A percentile compares a stretch with the other conserved stretches of the same genome.
phyloP scores from a whole-genome alignment of 495 filamentous ascomycete genomes.

The Annulohypoxylon nitens region DNA sequence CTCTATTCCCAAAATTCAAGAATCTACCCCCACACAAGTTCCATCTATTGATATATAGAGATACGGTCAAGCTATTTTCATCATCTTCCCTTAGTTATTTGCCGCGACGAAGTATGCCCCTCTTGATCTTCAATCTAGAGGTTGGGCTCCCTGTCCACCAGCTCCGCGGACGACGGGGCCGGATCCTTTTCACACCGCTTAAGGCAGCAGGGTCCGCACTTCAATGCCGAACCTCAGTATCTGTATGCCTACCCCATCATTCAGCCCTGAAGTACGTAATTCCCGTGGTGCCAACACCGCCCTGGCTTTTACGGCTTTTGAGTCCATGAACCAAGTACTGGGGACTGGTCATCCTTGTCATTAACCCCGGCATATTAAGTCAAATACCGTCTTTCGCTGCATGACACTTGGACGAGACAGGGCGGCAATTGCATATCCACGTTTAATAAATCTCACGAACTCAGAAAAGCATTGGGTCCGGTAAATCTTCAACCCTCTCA shows the following conservation, averaged over 20 bases:
- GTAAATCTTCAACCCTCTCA: background rate
- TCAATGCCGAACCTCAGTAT: background rate
- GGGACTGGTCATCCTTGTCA: background rate
- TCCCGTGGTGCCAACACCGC: background rate
- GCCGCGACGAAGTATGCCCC: background rate
- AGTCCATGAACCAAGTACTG: background rate
- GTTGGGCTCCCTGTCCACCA: background rate
- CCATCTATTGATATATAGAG: no score
- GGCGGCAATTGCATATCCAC: background rate
- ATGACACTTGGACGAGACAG: background rate
- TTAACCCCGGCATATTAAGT: background rate
- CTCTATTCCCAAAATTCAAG: no score
- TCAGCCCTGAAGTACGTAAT: background rate
- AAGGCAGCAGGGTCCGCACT: background rate
- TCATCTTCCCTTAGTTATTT: background rate
- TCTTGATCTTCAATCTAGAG: background rate
- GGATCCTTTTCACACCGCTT: slow-evolving; percentile 8
- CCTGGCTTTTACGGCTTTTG: background rate
- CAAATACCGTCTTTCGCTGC: background rate
- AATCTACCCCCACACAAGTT: no score
- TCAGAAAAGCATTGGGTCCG: background rate
- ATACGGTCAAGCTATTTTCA: background rate
- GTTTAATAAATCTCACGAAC: background rate
- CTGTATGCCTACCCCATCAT: background rate
- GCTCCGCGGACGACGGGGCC: background rate